phyloP scores from a whole-genome alignment of 345 rosid species.

The Dimocarpus longan region DNA sequence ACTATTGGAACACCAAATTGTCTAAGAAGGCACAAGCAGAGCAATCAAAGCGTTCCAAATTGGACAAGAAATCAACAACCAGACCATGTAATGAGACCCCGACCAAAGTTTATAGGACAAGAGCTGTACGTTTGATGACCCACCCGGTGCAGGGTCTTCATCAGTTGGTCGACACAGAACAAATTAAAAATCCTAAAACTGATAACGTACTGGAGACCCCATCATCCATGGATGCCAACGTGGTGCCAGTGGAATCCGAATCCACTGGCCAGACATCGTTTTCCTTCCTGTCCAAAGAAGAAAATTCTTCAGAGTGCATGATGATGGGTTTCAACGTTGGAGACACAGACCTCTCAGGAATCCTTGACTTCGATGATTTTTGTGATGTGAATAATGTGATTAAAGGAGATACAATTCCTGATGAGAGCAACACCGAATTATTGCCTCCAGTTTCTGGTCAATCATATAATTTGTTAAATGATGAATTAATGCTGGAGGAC shows the following conservation, averaged over 20 bases:
- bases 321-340: not conserved
- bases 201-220: too few species aligned
- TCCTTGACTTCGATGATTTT: not conserved
- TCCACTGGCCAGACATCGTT: conserved; percentile 3
- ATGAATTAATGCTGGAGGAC: not conserved
- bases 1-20: conserved; percentile 34
- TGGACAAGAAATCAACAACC: not conserved
- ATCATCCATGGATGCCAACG: not conserved
- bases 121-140: not conserved
- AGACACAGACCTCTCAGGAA: conserved; percentile 9
- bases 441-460: not conserved
- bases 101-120: not conserved
- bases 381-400: not conserved
- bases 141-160: not conserved
- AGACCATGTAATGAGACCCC: not conserved
- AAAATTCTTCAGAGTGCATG: not conserved
- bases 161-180: not conserved
- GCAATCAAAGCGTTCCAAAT: not conserved
- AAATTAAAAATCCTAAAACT: not conserved
- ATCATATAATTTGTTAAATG: not conserved
- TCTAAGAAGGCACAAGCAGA: conserved; percentile 16
- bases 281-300: not conserved
- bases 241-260: not conserved
- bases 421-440: not conserved
- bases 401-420: not conserved